Evolutionary conservation across 768 basidiomycete species (phyloP).

Genomic region (Tylopilus cervinicoccineus): DNA sequence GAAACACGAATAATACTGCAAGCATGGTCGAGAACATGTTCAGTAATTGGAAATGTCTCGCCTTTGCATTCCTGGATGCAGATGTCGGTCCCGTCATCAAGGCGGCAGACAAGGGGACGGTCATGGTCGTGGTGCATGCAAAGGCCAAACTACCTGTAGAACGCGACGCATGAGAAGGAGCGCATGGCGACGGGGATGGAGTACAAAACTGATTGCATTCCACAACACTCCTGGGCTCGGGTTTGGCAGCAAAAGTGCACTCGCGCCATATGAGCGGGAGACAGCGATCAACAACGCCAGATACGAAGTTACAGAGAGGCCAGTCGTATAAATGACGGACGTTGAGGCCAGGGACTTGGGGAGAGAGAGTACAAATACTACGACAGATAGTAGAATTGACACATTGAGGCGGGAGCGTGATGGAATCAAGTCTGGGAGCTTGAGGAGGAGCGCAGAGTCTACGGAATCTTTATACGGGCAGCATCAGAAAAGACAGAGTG

Average conservation of each 20-base stretch:
- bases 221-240: slow-evolving; percentile 48
- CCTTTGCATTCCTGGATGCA: slow-evolving; percentile 39
- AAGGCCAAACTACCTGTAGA: slow-evolving; percentile 53
- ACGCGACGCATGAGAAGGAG: slow-evolving; percentile 3
- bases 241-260: slow-evolving; percentile 35
- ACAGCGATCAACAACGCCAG: slow-evolving; percentile 56
- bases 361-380: slow-evolving; percentile 49
- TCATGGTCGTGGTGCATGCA: slow-evolving; percentile 60
- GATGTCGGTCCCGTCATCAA: slow-evolving; percentile 39
- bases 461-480: slow-evolving; percentile 44
- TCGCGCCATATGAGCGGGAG: slow-evolving; percentile 48
- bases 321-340: slow-evolving; percentile 51
- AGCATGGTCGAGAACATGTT: slow-evolving; percentile 47
- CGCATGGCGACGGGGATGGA: neutral
- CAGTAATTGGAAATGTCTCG: slow-evolving; percentile 56
- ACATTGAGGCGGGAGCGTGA: slow-evolving; percentile 37
- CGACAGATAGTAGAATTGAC: slow-evolving; percentile 39
- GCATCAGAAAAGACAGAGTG: slow-evolving; percentile 8
- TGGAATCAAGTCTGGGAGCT: slow-evolving; percentile 34
- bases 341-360: slow-evolving; percentile 53
- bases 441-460: slow-evolving; percentile 45
- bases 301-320: slow-evolving; percentile 57
- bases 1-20: slow-evolving; percentile 50
- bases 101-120: slow-evolving; percentile 62
- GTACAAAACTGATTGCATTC: slow-evolving; percentile 59